Base-by-base conservation (phyloP, 208 protist genomes). In the Angomonas deanei region DNA sequence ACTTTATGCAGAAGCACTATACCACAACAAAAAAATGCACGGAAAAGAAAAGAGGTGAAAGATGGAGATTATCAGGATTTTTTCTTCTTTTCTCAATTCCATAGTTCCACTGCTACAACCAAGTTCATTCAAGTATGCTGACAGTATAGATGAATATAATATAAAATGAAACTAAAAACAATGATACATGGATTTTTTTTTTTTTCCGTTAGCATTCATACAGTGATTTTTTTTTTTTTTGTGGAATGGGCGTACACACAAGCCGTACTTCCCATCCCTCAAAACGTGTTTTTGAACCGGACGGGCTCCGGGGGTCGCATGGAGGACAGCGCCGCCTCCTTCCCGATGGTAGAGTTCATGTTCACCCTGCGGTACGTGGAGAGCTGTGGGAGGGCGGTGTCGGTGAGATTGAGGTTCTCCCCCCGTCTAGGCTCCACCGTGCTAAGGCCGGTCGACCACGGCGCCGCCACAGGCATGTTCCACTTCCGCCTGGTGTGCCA, bases 401-500 rank as follows among this genome's bases (percentile, higher is more conserved):
- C 53, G 8, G 81, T 92, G 38, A 76, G 50, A 66, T 93, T 68
- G 17, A 95, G 73, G n/a, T 66, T 55, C 10, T 64, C 64, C 8
- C 84, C 85, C 49, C 81, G 71, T 28, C 76, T 77, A 27, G 83
- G 79, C 64, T 93, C 87, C n/a, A 83, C 78, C 19, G 90, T 96
- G 42, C 74, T 65, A 61, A 87, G 64, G 17, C 90, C 90, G 1
- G 86, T 84, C 24, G 76, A 76, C 87, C 90, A 96, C 48, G 90
- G 84, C 27, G 90, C 87, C 64, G 81, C 54, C 33, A 75, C 80
- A 33, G 90, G 90, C 90, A 93, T 93, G 28, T 82, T 91, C 77
- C 79, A 90, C 72, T 96, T 96, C 49, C 86, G 91, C 39, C 77
- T 66, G 11, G 90, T 96, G 72, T 96, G 84, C 85, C 86, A 96